phyloP scores from a whole-genome alignment of 2,329 filamentous ascomycete genomes.

The Calonectria leucothoes region DNA sequence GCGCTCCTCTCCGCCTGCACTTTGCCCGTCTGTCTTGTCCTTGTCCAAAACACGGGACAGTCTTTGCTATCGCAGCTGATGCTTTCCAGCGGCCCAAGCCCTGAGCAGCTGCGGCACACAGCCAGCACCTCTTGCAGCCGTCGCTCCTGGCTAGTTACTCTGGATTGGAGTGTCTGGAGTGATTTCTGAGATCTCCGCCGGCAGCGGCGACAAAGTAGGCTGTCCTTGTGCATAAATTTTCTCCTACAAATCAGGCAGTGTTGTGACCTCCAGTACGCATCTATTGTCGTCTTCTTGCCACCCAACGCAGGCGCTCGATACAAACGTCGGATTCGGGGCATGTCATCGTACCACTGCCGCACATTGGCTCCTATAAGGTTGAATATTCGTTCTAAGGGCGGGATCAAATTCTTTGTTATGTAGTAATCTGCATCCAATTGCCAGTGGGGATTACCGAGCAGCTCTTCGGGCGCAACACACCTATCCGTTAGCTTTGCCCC shows the following conservation, averaged over 20 bases:
- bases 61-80: conserved; percentile 92
- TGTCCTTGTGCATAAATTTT: conserved; percentile 43
- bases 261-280: conserved; percentile 88
- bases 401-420: conserved; percentile 94
- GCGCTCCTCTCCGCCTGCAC: conserved; percentile 52
- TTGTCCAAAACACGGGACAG: conserved; percentile 90
- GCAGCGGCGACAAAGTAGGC: conserved; percentile 70
- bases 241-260: conserved; percentile 79
- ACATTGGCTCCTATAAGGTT: conserved; percentile 95
- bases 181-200: conserved; percentile 66
- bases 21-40: conserved; percentile 70
- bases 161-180: conserved; percentile 71
- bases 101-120: conserved; percentile 85
- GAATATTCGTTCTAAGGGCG: conserved; percentile 95
- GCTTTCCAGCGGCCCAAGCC: conserved; percentile 77
- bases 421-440: conserved; percentile 96
- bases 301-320: conserved; percentile 48
- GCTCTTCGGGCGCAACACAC: conserved; percentile 86
- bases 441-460: conserved; percentile 80
- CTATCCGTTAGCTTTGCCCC: conserved; percentile 88
- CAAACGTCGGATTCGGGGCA: conserved; percentile 89
- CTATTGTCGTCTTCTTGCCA: conserved; percentile 78
- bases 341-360: conserved; percentile 92
- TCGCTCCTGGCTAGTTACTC: conserved; percentile 72
- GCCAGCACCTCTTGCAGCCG: conserved; percentile 72